A percentile compares a stretch with the other conserved stretches of the same genome.
Evolutionary conservation across 208 protist species (phyloP).

Genomic region (Leishmania aethiopica): DNA sequence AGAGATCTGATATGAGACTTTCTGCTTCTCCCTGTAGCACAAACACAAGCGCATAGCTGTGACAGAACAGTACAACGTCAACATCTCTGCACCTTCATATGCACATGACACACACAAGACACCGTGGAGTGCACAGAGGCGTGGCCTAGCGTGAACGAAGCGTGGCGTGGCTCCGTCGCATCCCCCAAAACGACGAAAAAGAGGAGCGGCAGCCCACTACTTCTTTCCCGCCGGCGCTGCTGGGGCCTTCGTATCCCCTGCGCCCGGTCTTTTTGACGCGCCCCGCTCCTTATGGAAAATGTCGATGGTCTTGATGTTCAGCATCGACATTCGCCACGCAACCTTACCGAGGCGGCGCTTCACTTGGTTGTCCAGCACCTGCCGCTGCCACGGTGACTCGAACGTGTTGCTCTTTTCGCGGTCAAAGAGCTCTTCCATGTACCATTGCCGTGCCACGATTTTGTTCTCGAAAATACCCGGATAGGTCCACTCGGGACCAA

Average conservation of each 20-base stretch:
- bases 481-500: slow-evolving; percentile 91
- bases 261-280: slow-evolving; percentile 64
- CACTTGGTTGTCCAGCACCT: slow-evolving; percentile 89
- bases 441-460: slow-evolving; percentile 81
- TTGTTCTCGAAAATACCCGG: slow-evolving; percentile 94
- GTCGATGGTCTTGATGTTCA: slow-evolving; percentile 82
- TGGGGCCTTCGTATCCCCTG: slow-evolving; percentile 30
- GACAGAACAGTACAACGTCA: background rate
- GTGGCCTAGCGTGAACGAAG: background rate
- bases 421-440: slow-evolving; percentile 85
- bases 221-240: slow-evolving; percentile 31
- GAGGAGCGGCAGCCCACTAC: background rate
- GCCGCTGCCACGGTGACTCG: slow-evolving; percentile 81
- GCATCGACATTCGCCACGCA: slow-evolving; percentile 74
- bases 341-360: slow-evolving; percentile 71
- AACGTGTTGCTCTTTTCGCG: slow-evolving; percentile 65
- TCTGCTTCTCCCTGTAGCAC: background rate
- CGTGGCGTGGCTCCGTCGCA: background rate
- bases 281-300: slow-evolving; percentile 90
- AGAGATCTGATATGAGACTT: background rate
- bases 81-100: background rate
- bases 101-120: background rate
- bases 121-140: background rate
- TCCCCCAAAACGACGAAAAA: background rate
- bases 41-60: background rate